A percentile compares a stretch with the other conserved stretches of the same genome.
These are phyloP conservation scores for Pulveroboletus frians DNA, from an alignment of 768 basidiomycete species.

Conservation along the genomic window DNA sequence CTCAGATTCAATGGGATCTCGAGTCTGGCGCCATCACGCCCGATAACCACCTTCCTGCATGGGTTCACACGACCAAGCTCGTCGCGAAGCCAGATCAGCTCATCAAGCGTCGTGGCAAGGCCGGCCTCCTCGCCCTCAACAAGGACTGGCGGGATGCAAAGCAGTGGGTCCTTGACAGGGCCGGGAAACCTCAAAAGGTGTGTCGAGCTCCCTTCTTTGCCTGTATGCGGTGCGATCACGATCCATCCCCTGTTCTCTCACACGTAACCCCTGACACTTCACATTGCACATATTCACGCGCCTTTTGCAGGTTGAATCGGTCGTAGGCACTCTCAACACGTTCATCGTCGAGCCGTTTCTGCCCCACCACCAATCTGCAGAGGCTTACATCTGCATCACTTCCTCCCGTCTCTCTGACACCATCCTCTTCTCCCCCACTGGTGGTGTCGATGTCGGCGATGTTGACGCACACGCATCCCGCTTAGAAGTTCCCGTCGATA, in stretches of 20 bases:
- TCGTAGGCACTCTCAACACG: slow-evolving; percentile 92
- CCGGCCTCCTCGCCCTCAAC: slow-evolving; percentile 91
- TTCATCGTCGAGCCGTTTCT: slow-evolving; percentile 99
- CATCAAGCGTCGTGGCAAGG: slow-evolving; percentile 99
- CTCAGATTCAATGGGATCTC: slow-evolving; percentile 84
- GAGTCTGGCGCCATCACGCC: slow-evolving; percentile 56
- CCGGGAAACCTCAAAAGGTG: slow-evolving; percentile 87
- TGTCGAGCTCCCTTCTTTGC: slow-evolving; percentile 1
- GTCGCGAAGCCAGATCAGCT: slow-evolving; percentile 97
- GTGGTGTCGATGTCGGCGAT: slow-evolving; percentile 97
- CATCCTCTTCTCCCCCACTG: slow-evolving; percentile 98
- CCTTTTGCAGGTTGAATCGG: slow-evolving; percentile 70
- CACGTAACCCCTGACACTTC: slow-evolving; percentile 20
- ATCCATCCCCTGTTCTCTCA: slow-evolving; percentile 7
- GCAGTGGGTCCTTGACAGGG: slow-evolving; percentile 80
- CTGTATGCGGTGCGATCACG: slow-evolving; percentile 1
- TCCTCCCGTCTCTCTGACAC: slow-evolving; percentile 91
- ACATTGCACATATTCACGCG: slow-evolving; percentile 14
- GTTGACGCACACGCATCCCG: slow-evolving; percentile 96
- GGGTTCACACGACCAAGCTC: slow-evolving; percentile 82
- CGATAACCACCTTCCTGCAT: slow-evolving; percentile 60
- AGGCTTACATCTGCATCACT: slow-evolving; percentile 98
- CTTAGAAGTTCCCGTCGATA: slow-evolving; percentile 70
- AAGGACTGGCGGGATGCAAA: slow-evolving; percentile 86
- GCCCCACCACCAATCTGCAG: slow-evolving; percentile 88